These are phyloP conservation scores for Cyathus striatus DNA, from an alignment of 768 basidiomycete genomes.

Conservation along the genomic window DNA sequence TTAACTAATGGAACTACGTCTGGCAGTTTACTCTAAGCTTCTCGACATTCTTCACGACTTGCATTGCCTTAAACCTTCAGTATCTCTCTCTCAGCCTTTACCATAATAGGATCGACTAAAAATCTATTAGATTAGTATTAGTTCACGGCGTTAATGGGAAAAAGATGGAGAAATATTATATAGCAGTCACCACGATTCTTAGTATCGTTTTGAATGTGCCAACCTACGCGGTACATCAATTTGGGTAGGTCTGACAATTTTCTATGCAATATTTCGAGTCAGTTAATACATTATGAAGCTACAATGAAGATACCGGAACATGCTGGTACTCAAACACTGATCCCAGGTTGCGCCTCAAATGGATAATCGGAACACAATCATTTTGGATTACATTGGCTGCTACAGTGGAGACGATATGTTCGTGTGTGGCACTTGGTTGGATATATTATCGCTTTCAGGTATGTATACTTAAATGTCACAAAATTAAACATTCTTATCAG, in stretches of 20 bases:
- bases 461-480: not conserved
- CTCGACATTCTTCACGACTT: conserved; percentile 16
- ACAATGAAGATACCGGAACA: conserved; percentile 9
- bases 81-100: conserved; percentile 2
- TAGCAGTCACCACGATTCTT: conserved; percentile 10
- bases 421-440: conserved; percentile 12
- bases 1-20: not conserved
- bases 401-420: conserved; percentile 11
- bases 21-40: conserved; percentile 12
- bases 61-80: conserved; percentile 20
- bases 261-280: too few relatives aligned
- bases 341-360: conserved; percentile 8
- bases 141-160: conserved; percentile 17
- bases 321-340: conserved; percentile 17
- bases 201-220: conserved; percentile 12
- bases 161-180: conserved; percentile 19
- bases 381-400: conserved; percentile 17
- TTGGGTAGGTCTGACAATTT: conserved; percentile 17
- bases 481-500: not conserved
- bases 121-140: conserved; percentile 18
- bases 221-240: conserved; percentile 13
- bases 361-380: conserved; percentile 18
- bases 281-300: too few relatives aligned
- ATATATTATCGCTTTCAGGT: conserved; percentile 14
- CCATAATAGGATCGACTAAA: not conserved